Evolutionary conservation across 208 protist genomes (phyloP).

Genomic region (Trypanosomatidae sp.): DNA sequence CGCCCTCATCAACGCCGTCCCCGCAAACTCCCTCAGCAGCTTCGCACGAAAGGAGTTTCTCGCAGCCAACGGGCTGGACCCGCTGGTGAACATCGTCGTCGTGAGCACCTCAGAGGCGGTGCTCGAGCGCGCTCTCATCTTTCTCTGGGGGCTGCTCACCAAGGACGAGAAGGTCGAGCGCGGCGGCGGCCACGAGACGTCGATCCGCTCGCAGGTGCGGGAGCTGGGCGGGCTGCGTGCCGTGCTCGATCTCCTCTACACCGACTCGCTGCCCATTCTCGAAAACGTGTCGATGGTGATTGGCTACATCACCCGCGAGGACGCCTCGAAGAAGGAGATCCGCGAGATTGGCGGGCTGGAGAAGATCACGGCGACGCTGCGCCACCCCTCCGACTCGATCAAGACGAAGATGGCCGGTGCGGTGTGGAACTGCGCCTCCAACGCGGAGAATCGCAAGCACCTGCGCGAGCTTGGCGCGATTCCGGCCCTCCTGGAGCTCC

Average conservation of each 20-base stretch:
- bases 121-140: constrained; percentile 84
- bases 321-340: constrained; percentile 86
- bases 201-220: constrained; percentile 66
- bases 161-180: constrained; percentile 59
- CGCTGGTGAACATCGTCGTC: constrained; percentile 87
- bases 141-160: constrained; percentile 86
- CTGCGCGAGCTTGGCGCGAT: constrained; percentile 89
- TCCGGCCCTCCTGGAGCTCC: constrained; percentile 78
- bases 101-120: constrained; percentile 85
- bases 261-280: constrained; percentile 86
- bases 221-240: constrained; percentile 81
- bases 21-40: constrained; percentile 21
- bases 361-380: constrained; percentile 89
- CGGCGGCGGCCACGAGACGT: constrained; percentile 32
- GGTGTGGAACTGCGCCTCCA: constrained; percentile 94
- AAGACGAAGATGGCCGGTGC: constrained; percentile 92
- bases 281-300: constrained; percentile 94
- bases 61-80: constrained; percentile 60
- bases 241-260: constrained; percentile 89
- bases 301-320: constrained; percentile 93
- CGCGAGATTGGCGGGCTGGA: constrained; percentile 88
- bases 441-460: constrained; percentile 85
- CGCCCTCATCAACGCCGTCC: constrained; percentile 23
- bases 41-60: constrained; percentile 69
- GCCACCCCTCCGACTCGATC: constrained; percentile 89